phyloP scores from a whole-genome alignment of 2,329 filamentous ascomycete species.

The Fusarium devonianum region DNA sequence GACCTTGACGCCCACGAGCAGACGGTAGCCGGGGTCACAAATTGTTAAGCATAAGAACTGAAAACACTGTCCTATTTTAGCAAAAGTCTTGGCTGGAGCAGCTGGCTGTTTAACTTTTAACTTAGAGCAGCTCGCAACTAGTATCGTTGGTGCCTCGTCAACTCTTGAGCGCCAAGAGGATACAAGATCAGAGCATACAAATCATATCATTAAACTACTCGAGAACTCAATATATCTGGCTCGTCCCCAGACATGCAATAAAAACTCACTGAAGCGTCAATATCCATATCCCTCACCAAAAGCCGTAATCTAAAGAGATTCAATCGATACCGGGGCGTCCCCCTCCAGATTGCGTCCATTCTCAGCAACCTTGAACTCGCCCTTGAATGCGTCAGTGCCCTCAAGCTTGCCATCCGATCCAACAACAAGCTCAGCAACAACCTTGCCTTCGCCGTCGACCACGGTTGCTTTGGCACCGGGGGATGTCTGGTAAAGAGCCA shows the following conservation, averaged over 20 bases:
- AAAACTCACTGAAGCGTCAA: neutral
- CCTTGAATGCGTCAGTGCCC: slow-evolving; percentile 51
- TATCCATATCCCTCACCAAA: too few relatives aligned
- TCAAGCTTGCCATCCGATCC: slow-evolving; percentile 50
- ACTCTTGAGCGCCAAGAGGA: neutral
- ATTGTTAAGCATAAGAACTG: too few relatives aligned
- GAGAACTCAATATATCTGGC: neutral
- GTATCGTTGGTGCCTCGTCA: neutral
- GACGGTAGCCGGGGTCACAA: too few relatives aligned
- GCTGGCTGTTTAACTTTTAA: too few relatives aligned
- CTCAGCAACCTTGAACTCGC: slow-evolving; percentile 41
- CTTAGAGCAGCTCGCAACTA: too few relatives aligned
- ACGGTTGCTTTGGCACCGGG: slow-evolving; percentile 52
- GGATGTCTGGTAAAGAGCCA: slow-evolving; percentile 53
- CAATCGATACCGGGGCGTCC: slow-evolving; percentile 39
- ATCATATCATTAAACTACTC: neutral
- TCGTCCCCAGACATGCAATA: neutral
- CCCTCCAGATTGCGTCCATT: slow-evolving; percentile 38
- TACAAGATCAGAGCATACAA: neutral
- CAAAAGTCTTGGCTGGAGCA: too few relatives aligned
- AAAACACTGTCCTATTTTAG: too few relatives aligned
- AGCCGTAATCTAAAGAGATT: slow-evolving; percentile 34
- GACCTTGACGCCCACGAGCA: too few relatives aligned
- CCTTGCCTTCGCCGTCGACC: slow-evolving; percentile 53
- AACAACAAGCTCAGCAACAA: slow-evolving; percentile 51